phyloP scores from a whole-genome alignment of 2,329 filamentous ascomycete species.

The Alternaria triticimaculans region DNA sequence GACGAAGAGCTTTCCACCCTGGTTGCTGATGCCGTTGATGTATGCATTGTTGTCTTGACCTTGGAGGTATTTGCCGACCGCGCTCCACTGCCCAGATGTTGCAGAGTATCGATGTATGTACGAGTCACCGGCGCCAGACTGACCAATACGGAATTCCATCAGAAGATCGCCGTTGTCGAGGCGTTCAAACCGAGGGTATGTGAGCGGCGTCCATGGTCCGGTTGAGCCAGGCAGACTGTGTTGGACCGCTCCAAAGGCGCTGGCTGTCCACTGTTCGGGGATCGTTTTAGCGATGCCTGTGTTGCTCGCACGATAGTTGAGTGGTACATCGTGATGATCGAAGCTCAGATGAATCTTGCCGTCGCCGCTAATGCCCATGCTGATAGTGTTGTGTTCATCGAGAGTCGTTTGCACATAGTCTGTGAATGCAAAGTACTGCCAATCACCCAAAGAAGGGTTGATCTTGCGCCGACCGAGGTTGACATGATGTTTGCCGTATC shows the following conservation, averaged over 20 bases:
- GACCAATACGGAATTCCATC: constrained; percentile 60
- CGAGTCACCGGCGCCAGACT: constrained; percentile 59
- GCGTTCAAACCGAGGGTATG: constrained; percentile 59
- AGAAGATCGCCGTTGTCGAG: constrained; percentile 51
- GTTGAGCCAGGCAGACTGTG: constrained; percentile 40
- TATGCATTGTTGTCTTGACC: constrained; percentile 60
- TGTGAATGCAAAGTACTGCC: constrained; percentile 57
- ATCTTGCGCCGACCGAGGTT: constrained; percentile 57
- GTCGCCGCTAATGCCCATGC: constrained; percentile 60
- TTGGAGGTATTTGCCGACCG: constrained; percentile 52
- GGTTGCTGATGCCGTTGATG: constrained; percentile 57
- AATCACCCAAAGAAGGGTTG: constrained; percentile 43
- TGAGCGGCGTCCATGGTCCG: constrained; percentile 50
- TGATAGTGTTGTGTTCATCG: constrained; percentile 62
- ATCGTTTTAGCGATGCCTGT: constrained; percentile 40
- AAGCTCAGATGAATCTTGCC: constrained; percentile 62
- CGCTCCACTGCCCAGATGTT: constrained; percentile 46
- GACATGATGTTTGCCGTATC: constrained; percentile 48
- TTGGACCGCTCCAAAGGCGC: constrained; percentile 36
- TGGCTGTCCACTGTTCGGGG: constrained; percentile 35
- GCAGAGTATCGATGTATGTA: constrained; percentile 56
- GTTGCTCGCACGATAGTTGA: constrained; percentile 45
- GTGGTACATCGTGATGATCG: constrained; percentile 56
- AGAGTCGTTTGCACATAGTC: constrained; percentile 60
- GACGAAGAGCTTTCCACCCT: constrained; percentile 48